phyloP scores from a whole-genome alignment of 345 rosid species.

The Ailanthus altissimus region DNA sequence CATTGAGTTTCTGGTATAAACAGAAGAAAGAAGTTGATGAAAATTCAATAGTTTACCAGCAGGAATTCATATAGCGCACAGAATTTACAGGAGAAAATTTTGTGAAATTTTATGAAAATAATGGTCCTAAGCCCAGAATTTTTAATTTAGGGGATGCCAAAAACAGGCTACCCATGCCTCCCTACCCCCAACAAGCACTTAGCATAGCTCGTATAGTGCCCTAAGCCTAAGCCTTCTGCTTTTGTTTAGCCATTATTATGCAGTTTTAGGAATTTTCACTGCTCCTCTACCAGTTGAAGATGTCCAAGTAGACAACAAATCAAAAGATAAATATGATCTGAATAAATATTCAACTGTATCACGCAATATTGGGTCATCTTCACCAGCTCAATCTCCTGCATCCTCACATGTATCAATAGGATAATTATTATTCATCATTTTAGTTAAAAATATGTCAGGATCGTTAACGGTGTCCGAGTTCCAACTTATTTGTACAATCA shows the following conservation, averaged over 20 bases:
- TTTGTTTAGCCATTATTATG: neutral
- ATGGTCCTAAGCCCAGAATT: neutral
- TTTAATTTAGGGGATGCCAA: neutral
- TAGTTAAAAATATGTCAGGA: too few relatives aligned
- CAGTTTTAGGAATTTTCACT: neutral
- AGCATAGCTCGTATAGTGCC: neutral
- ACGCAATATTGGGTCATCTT: too few relatives aligned
- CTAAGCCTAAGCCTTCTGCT: neutral
- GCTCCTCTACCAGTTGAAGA: neutral
- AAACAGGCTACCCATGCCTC: neutral
- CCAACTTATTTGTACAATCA: neutral
- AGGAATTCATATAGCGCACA: neutral
- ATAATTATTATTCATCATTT: too few relatives aligned
- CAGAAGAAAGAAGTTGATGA: neutral
- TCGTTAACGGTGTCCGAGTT: neutral
- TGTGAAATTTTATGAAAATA: neutral
- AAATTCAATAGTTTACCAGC: neutral
- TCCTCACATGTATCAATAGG: too few relatives aligned
- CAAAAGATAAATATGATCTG: neutral
- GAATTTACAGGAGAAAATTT: neutral
- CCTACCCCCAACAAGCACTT: neutral
- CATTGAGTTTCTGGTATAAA: slow-evolving; percentile 53
- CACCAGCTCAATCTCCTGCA: too few relatives aligned
- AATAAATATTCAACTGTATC: too few relatives aligned
- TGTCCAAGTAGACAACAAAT: neutral